phyloP scores from a whole-genome alignment of 1,139 yeast genomes.

The Candida buenavistaensis region DNA sequence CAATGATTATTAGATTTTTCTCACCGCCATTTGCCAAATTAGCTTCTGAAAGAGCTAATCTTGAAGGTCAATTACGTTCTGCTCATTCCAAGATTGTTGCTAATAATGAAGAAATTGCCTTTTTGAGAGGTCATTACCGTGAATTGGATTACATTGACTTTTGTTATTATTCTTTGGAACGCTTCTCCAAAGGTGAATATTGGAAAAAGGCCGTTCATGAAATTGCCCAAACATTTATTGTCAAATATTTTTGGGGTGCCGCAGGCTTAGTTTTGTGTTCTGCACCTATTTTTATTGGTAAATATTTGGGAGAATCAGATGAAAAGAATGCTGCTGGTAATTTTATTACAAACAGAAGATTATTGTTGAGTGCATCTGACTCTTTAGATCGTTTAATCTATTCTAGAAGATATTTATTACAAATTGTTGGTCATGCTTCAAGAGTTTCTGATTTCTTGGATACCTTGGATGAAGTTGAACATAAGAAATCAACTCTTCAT shows the following conservation, averaged over 20 bases:
- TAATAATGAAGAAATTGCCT: constrained; percentile 84
- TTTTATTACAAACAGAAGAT: constrained; percentile 87
- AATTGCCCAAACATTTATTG: constrained; percentile 78
- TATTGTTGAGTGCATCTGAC: constrained; percentile 81
- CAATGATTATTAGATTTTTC: constrained; percentile 67
- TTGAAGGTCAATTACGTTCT: constrained; percentile 84
- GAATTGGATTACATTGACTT: constrained; percentile 79
- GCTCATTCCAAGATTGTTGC: constrained; percentile 79
- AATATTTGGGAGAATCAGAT: constrained; percentile 49
- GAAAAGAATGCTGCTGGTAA: constrained; percentile 65
- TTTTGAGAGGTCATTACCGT: constrained; percentile 76
- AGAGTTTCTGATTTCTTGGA: constrained; percentile 73
- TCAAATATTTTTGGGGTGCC: constrained; percentile 95
- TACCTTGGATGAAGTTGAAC: constrained; percentile 55
- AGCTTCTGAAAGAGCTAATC: constrained; percentile 73
- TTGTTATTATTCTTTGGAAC: constrained; percentile 78
- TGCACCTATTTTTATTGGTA: constrained; percentile 79
- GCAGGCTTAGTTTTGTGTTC: constrained; percentile 87
- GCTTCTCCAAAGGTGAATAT: constrained; percentile 75
- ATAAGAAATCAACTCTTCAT: constrained; percentile 17
- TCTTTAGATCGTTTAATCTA: constrained; percentile 87
- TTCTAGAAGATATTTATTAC: constrained; percentile 81
- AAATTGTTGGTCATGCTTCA: constrained; percentile 79
- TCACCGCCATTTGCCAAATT: constrained; percentile 91
- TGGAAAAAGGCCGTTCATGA: constrained; percentile 75